Evolutionary conservation across 768 basidiomycete genomes (phyloP).

Genomic region (Coprinellus aureogranulatus): DNA sequence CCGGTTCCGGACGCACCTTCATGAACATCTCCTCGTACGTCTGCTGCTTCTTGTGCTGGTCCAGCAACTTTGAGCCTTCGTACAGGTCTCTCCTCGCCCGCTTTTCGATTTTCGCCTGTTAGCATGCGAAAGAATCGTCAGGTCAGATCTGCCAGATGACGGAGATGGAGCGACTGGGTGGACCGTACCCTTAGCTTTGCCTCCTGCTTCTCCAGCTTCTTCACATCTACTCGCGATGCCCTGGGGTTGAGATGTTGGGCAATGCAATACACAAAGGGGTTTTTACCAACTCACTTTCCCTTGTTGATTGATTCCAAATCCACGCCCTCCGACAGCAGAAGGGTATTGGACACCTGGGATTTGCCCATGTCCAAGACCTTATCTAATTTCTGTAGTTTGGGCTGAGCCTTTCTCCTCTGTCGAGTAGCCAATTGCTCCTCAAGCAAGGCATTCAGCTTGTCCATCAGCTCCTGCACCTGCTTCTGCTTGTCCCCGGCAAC

Average conservation of each 20-base stretch:
- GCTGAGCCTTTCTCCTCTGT: conserved; percentile 56
- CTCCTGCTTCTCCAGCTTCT: conserved; percentile 95
- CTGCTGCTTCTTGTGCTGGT: conserved; percentile 95
- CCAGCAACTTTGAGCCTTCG: conserved; percentile 93
- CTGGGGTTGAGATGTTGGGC: too few species aligned
- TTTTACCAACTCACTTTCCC: conserved; percentile 68
- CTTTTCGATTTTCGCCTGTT: conserved; percentile 94
- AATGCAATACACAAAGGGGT: too few species aligned
- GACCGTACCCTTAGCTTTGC: conserved; percentile 86
- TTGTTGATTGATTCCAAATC: conserved; percentile 92
- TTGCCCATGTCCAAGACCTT: conserved; percentile 89
- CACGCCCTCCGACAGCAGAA: conserved; percentile 77
- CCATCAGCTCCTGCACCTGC: conserved; percentile 66
- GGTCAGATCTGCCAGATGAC: neutral
- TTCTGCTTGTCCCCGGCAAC: conserved; percentile 59
- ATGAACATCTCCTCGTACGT: conserved; percentile 98
- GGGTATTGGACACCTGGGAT: conserved; percentile 73
- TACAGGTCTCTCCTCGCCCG: conserved; percentile 87
- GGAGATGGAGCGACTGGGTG: conserved; percentile 6
- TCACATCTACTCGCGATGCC: conserved; percentile 89
- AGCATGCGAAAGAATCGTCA: conserved; percentile 1
- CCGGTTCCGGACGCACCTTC: conserved; percentile 80
- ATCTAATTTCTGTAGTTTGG: conserved; percentile 73
- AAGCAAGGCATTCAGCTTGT: conserved; percentile 57
- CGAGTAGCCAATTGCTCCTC: conserved; percentile 62